Base-by-base conservation (phyloP, 1,284 basidiomycete genomes). In the Ustilago crameri region DNA sequence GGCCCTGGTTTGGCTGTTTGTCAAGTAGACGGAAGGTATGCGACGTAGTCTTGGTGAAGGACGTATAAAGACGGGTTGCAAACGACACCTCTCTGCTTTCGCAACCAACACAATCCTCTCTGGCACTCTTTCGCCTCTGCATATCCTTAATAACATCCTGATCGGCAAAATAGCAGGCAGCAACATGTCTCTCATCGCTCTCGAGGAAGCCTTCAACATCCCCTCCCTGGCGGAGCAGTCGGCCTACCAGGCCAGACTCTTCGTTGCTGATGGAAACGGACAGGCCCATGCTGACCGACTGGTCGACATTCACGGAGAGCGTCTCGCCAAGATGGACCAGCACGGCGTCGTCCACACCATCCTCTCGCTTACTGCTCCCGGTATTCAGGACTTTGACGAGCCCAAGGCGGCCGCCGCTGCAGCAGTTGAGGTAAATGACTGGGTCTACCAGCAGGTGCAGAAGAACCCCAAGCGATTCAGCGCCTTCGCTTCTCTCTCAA, bases 401-500 rank as follows among this genome's bases (percentile, higher is more conserved):
- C 66, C 68, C 42, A 71, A 75, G 45, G 74, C 67, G 30, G 76
- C 76, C 7, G 74, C 69, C 10, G 61, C 65, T 5, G 67, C 70
- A 20, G 76, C 76, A 26, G 55, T 49, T 9, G 72, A 73, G 41
- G 74, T 76, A 61, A 76, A 78, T 53, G 67, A 78, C 51, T 78
- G 74, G 74, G 67, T 79, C 24, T 60, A 76, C 37, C 46, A 66
- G 45, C 70, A 82, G 61, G 79, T 82, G 56, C 66, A 76, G 40
- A 52, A 65, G 46, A 78, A 78, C 58, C 54, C 48, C 15, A 76
- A 80, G 65, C 78, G 80, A 10, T 81, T 83, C 70, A 81, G 81
- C 47, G 81, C 79, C 22, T 81, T 83, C 32, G 82, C 82, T 30
- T 78, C 79, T 15, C 73, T 83, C 32, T 78, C 75, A 43, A 83